Conservation (phyloP, 2,329 filamentous ascomycete species). For the Rutstroemia sp. region DNA sequence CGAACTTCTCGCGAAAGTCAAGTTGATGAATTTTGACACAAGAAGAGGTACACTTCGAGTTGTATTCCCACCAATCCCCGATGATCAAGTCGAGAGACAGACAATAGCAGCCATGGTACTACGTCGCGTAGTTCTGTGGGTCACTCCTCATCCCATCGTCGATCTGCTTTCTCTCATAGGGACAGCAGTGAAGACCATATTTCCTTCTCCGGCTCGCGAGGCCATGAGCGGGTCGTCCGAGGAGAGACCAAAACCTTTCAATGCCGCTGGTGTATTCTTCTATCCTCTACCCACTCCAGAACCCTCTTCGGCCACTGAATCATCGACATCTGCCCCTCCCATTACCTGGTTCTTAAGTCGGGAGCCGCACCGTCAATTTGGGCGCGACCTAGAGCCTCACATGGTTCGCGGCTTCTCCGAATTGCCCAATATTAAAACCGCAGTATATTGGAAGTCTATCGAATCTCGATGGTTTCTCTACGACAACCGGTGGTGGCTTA, state of each 20-base stretch:
- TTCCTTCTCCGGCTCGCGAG: neutral
- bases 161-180: conserved; percentile 34
- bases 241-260: conserved; percentile 16
- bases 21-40: conserved; percentile 30
- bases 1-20: conserved; percentile 42
- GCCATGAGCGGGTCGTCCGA: conserved; percentile 7
- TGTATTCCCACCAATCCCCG: conserved; percentile 7
- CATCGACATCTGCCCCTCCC: conserved; percentile 1
- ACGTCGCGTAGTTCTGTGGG: conserved; percentile 39
- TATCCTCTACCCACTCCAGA: conserved; percentile 19
- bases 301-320: no score
- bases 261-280: neutral
- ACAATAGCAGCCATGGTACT: conserved; percentile 37
- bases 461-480: conserved; percentile 31
- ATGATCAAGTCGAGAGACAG: neutral
- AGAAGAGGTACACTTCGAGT: conserved; percentile 30
- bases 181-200: neutral
- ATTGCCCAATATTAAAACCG: conserved; percentile 4
- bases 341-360: conserved; percentile 27
- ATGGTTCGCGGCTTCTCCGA: neutral
- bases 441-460: no score
- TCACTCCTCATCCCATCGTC: conserved; percentile 39
- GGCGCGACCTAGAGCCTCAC: no score
- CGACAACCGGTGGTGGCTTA: conserved; percentile 54
- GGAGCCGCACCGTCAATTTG: no score